A percentile compares a stretch with the other conserved stretches of the same genome.
These are phyloP conservation scores for Microsporum audouinii DNA, from an alignment of 2,329 filamentous ascomycete species.

Conservation along the genomic window DNA sequence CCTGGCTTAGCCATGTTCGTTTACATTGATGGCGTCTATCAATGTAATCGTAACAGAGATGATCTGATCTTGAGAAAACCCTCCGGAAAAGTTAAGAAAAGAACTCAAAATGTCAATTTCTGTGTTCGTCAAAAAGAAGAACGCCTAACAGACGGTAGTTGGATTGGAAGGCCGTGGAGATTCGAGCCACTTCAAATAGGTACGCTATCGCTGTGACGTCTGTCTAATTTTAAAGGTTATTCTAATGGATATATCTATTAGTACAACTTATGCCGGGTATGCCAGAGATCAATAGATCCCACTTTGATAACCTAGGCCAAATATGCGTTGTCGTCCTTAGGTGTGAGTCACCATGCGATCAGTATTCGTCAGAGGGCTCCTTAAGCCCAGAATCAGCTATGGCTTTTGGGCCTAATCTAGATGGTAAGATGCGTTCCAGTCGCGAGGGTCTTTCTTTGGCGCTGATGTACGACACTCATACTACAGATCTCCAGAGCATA, in stretches of 20 bases:
- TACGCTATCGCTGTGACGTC: constrained; percentile 19
- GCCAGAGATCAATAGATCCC: constrained; percentile 8
- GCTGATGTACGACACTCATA: background rate
- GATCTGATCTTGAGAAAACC: constrained; percentile 21
- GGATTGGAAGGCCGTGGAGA: constrained; percentile 43
- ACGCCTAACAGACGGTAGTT: constrained; percentile 34
- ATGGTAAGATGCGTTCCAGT: constrained; percentile 13
- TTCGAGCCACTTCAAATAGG: constrained; percentile 42
- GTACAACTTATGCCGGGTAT: constrained; percentile 7
- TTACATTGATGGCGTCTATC: constrained; percentile 47
- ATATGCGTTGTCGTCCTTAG: constrained; percentile 24
- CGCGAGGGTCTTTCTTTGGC: background rate
- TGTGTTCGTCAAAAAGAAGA: constrained; percentile 45
- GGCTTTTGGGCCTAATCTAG: constrained; percentile 15
- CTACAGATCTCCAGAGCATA: constrained; percentile 1
- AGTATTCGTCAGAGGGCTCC: constrained; percentile 8
- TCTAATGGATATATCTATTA: background rate
- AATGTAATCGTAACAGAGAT: constrained; percentile 45
- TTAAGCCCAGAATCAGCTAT: constrained; percentile 15
- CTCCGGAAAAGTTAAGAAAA: constrained; percentile 16
- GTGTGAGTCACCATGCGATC: constrained; percentile 12
- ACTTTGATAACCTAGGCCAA: constrained; percentile 18
- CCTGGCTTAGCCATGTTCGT: constrained; percentile 45
- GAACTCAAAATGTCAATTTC: constrained; percentile 37
- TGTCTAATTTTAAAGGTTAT: background rate